These are phyloP conservation scores for Blastobotrys americana DNA, from an alignment of 805 yeast genomes.

Conservation along the genomic window DNA sequence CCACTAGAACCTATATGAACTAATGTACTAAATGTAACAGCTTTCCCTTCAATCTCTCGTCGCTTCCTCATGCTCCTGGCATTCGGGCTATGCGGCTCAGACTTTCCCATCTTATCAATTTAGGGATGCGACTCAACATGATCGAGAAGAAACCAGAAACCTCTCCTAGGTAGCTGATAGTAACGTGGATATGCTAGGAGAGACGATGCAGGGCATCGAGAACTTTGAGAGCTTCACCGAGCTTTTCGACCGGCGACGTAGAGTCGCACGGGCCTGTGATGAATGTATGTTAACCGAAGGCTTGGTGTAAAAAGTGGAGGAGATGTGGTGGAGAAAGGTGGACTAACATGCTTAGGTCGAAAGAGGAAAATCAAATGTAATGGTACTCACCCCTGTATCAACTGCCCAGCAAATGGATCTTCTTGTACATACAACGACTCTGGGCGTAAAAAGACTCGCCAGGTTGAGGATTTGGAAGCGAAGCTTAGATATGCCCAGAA, in stretches of 20 bases:
- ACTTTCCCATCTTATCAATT: too few species aligned
- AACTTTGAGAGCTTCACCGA: not conserved
- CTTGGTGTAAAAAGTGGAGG: not conserved
- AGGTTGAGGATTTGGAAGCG: not conserved
- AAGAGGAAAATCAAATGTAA: slow-evolving; percentile 1
- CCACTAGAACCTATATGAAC: too few species aligned
- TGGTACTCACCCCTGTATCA: not conserved
- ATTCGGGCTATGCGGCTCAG: too few species aligned
- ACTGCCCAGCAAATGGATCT: not conserved
- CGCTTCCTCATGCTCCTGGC: too few species aligned
- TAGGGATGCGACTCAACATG: too few species aligned
- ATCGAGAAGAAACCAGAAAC: too few species aligned
- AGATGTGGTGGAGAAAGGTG: not conserved
- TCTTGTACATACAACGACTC: not conserved
- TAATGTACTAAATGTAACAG: too few species aligned
- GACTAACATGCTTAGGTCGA: not conserved
- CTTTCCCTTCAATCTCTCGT: too few species aligned
- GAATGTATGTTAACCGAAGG: not conserved
- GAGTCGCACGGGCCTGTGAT: not conserved
- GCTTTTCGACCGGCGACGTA: not conserved
- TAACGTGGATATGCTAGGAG: not conserved
- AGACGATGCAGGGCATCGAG: not conserved
- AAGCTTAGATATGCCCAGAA: not conserved
- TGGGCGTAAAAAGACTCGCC: not conserved
- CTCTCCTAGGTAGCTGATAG: too few species aligned